Conservation (phyloP, 192 early-diverging fungal genomes). For the Coemansia sp. region DNA sequence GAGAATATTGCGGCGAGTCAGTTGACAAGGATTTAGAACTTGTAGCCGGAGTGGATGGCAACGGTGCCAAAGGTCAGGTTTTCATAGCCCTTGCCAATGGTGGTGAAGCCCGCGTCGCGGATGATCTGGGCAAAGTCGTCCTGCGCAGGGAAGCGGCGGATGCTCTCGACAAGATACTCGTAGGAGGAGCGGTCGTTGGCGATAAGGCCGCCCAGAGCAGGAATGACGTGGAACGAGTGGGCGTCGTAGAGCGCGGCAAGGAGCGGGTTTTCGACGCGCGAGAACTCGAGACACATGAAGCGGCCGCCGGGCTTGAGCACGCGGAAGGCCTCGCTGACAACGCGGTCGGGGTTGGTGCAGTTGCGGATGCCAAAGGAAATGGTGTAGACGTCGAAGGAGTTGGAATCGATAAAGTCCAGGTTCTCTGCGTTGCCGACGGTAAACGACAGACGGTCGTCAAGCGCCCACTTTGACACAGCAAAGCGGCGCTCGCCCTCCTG, state of each 20-base stretch:
- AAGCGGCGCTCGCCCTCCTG: slow-evolving; percentile 82
- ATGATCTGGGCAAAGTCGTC: slow-evolving; percentile 89
- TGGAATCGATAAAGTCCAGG: slow-evolving; percentile 69
- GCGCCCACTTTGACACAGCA: slow-evolving; percentile 35
- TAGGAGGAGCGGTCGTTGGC: slow-evolving; percentile 90
- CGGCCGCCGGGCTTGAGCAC: slow-evolving; percentile 95
- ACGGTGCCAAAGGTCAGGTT: slow-evolving; percentile 97
- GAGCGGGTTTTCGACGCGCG: slow-evolving; percentile 84
- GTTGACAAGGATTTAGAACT: not conserved
- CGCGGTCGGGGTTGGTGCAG: slow-evolving; percentile 88
- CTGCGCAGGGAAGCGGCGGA: slow-evolving; percentile 91
- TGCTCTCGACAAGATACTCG: slow-evolving; percentile 96
- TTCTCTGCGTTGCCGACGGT: slow-evolving; percentile 89
- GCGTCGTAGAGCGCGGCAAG: slow-evolving; percentile 83
- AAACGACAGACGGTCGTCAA: slow-evolving; percentile 68
- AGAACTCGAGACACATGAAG: slow-evolving; percentile 95
- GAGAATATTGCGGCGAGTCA: not conserved
- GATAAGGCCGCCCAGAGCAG: slow-evolving; percentile 79
- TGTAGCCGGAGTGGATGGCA: slow-evolving; percentile 70
- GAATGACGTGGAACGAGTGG: slow-evolving; percentile 95
- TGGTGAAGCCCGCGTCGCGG: slow-evolving; percentile 82
- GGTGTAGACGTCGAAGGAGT: slow-evolving; percentile 88
- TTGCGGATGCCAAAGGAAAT: slow-evolving; percentile 99
- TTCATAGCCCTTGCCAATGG: slow-evolving; percentile 86
- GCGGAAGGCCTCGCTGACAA: slow-evolving; percentile 86